Conservation (phyloP, 1,284 basidiomycete genomes). For the Moesziomyces parantarcticus region DNA sequence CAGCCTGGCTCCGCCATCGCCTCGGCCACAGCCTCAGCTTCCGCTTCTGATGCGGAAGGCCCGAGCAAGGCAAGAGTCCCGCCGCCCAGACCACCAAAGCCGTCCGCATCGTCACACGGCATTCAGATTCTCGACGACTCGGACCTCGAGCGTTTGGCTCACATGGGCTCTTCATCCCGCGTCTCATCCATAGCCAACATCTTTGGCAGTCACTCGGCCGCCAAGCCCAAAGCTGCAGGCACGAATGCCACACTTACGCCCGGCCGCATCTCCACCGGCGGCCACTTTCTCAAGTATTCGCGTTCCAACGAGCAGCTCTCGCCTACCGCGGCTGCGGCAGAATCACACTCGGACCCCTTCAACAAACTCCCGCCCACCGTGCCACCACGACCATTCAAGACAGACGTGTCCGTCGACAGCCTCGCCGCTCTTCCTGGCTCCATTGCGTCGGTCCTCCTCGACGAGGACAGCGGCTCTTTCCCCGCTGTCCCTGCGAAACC, state of each 20-base stretch:
- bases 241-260: conserved; percentile 10
- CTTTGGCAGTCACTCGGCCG: conserved; percentile 17
- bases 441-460: conserved; percentile 23
- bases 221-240: conserved; percentile 3
- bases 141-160: conserved; percentile 37
- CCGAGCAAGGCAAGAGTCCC: conserved; percentile 18
- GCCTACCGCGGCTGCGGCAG: conserved; percentile 7
- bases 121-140: conserved; percentile 40
- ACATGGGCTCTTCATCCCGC: conserved; percentile 16
- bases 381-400: conserved; percentile 37
- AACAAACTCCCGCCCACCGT: conserved; percentile 23
- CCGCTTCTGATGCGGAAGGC: conserved; percentile 34
- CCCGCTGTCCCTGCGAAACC: conserved; percentile 6
- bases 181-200: conserved; percentile 36
- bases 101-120: conserved; percentile 16
- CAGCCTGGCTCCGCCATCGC: conserved; percentile 18
- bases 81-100: conserved; percentile 40
- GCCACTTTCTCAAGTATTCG: conserved; percentile 44
- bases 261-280: conserved; percentile 16
- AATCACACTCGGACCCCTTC: conserved; percentile 18
- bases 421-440: conserved; percentile 18
- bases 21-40: conserved; percentile 32
- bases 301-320: conserved; percentile 47
- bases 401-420: conserved; percentile 31
- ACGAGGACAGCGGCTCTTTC: conserved; percentile 9